phyloP scores from a whole-genome alignment of 495 filamentous ascomycete species.

The Penicillium maclennaniae region DNA sequence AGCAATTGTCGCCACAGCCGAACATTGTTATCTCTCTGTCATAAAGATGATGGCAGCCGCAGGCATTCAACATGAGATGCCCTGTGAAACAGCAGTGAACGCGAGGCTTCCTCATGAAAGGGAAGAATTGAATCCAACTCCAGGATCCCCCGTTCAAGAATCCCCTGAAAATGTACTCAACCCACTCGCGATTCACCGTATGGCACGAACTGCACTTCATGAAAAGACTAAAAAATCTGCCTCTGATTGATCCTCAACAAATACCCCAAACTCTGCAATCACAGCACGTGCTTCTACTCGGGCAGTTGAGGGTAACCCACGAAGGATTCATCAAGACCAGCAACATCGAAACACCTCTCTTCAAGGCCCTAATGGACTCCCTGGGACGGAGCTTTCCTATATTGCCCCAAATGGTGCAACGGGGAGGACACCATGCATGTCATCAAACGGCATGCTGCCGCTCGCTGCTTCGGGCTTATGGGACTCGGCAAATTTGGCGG shows the following conservation, averaged over 20 bases:
- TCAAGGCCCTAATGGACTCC: neutral
- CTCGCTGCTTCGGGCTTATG: constrained; percentile 1
- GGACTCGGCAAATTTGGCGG: constrained; percentile 15
- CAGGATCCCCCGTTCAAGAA: constrained; percentile 12
- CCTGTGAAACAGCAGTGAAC: neutral
- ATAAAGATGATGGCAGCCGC: constrained; percentile 18
- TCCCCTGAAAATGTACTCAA: constrained; percentile 18
- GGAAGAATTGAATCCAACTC: neutral
- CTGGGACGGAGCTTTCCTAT: neutral
- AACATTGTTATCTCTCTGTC: constrained; percentile 19
- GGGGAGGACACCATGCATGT: neutral
- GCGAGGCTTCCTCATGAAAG: neutral
- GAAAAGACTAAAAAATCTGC: constrained; percentile 5
- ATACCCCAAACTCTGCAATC: neutral
- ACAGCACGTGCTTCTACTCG: neutral
- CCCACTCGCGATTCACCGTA: constrained; percentile 22
- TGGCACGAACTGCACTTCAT: constrained; percentile 22
- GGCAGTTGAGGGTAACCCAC: neutral
- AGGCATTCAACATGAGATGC: constrained; percentile 5
- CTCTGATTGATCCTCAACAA: constrained; percentile 6
- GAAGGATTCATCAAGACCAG: neutral
- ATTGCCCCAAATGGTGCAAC: neutral
- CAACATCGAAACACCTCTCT: neutral
- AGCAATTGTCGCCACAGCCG: constrained; percentile 18
- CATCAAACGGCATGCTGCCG: neutral